These are phyloP conservation scores for Aspergillus avenaceus DNA, from an alignment of 495 filamentous ascomycete genomes.

Conservation along the genomic window DNA sequence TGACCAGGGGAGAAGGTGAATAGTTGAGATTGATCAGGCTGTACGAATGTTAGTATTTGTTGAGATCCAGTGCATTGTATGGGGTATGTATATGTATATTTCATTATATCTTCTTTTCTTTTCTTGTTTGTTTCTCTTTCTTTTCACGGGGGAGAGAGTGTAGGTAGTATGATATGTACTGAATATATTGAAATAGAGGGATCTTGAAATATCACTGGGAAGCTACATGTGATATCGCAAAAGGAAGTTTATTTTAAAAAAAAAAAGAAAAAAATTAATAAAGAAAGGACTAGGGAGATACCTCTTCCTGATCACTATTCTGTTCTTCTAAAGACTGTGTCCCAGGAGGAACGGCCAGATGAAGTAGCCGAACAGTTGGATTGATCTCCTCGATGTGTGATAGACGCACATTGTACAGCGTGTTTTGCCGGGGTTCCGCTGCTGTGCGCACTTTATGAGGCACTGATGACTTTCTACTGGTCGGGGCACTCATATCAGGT, in stretches of 20 bases:
- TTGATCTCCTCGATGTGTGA: conserved; percentile 46
- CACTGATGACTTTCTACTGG: conserved; percentile 30
- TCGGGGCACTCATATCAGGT: conserved; percentile 28
- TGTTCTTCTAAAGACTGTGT: conserved; percentile 15
- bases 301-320: conserved; percentile 12
- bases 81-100: neutral
- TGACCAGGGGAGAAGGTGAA: conserved; percentile 73
- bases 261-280: neutral
- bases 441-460: conserved; percentile 66
- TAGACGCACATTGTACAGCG: conserved; percentile 47
- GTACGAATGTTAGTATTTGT: neutral
- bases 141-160: too few relatives aligned
- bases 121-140: too few relatives aligned
- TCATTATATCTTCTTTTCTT: too few relatives aligned
- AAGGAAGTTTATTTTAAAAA: conserved; percentile 1
- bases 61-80: neutral
- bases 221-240: neutral
- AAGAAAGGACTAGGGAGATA: conserved; percentile 9
- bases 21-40: conserved; percentile 33
- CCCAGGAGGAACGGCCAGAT: conserved; percentile 30
- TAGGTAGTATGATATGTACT: too few relatives aligned
- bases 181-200: neutral
- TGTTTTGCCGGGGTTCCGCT: conserved; percentile 61
- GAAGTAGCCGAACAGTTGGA: conserved; percentile 46
- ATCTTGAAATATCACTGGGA: conserved; percentile 4